A percentile compares a stretch with the other conserved stretches of the same genome.
Evolutionary conservation across 257 asterid genomes (phyloP).

Genomic region (Solanum sparsipilum): DNA sequence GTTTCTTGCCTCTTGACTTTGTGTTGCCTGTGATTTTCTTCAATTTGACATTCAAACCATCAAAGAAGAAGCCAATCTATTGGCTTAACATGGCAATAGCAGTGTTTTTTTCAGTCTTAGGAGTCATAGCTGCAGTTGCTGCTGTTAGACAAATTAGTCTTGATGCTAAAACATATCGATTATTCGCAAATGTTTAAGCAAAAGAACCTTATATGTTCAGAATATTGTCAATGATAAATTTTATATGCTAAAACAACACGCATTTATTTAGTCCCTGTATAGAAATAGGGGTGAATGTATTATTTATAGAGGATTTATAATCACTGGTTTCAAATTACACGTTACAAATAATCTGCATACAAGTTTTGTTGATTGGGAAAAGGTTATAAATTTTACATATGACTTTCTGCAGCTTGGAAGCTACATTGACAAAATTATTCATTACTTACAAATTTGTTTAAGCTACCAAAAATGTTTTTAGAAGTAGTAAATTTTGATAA

Average conservation of each 20-base stretch:
- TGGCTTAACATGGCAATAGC: constrained; percentile 61
- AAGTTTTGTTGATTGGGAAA: background rate
- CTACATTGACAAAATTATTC: background rate
- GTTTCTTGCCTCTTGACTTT: constrained; percentile 86
- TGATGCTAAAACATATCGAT: constrained; percentile 57
- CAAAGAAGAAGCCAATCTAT: constrained; percentile 34
- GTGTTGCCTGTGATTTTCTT: constrained; percentile 76
- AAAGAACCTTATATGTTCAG: background rate
- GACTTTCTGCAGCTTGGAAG: background rate
- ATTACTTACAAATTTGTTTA: background rate
- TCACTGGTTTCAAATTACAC: background rate
- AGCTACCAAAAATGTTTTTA: background rate
- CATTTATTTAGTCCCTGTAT: background rate
- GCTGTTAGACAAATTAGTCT: constrained; percentile 80
- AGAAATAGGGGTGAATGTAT: background rate
- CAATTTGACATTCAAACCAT: constrained; percentile 73
- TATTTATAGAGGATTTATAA: too few species aligned
- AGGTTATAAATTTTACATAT: background rate
- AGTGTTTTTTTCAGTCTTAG: constrained; percentile 44
- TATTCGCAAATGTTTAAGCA: constrained; percentile 57
- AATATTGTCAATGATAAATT: background rate
- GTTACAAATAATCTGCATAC: background rate
- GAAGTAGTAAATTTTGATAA: background rate
- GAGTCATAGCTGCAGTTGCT: constrained; percentile 61
- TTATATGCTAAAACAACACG: background rate